Conservation (phyloP, 805 yeast genomes). For the Schizosaccharomyces osmophilus region DNA sequence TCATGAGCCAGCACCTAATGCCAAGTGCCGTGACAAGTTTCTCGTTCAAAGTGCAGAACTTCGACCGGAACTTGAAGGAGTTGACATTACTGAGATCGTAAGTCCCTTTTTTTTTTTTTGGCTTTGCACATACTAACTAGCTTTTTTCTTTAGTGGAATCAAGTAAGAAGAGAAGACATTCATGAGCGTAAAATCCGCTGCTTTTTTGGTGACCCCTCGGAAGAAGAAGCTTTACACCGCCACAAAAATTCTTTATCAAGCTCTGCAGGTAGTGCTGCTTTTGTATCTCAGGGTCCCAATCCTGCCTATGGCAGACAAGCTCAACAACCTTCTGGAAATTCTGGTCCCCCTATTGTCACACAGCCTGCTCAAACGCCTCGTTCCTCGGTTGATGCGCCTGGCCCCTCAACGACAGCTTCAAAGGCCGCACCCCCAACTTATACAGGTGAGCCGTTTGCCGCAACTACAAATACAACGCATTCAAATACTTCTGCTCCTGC, state of each 20-base stretch:
- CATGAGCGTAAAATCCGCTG: slow-evolving; percentile 1
- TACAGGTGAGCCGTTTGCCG: too few relatives aligned
- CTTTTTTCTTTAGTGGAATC: background rate
- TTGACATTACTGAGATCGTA: background rate
- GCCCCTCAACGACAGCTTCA: background rate
- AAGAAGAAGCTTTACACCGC: background rate
- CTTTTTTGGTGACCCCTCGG: background rate
- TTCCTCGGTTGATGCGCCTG: background rate
- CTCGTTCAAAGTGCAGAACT: background rate
- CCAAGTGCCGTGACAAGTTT: background rate
- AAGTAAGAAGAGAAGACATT: background rate
- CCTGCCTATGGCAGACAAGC: too few relatives aligned
- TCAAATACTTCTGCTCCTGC: background rate
- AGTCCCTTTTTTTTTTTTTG: background rate
- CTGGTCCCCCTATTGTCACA: too few relatives aligned
- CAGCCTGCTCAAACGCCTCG: too few relatives aligned
- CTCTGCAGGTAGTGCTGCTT: background rate
- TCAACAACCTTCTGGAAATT: too few relatives aligned
- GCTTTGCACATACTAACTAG: background rate
- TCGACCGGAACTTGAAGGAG: background rate
- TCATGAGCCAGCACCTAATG: background rate
- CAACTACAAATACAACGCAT: too few relatives aligned
- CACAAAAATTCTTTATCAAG: background rate
- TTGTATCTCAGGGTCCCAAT: too few relatives aligned
- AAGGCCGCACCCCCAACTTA: background rate